These are phyloP conservation scores for Orbilia oligospora DNA, from an alignment of 2,329 filamentous ascomycete species.

Conservation along the genomic window DNA sequence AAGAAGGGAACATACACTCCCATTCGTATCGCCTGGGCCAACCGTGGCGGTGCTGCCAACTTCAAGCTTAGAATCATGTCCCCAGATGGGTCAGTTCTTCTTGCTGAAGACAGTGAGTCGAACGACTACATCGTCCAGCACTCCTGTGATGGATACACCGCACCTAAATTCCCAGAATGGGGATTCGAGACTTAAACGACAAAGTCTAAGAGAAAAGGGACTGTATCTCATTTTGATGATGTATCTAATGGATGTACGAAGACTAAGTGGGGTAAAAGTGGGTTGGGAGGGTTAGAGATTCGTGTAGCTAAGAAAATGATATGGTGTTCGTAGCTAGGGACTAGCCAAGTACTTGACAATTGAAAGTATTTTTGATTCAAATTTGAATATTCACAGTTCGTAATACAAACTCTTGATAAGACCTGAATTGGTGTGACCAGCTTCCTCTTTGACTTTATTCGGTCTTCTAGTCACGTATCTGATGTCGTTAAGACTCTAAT, in stretches of 20 bases:
- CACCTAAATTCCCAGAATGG: slow-evolving; percentile 32
- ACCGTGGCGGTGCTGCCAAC: slow-evolving; percentile 31
- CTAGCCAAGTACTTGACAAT: slow-evolving; percentile 3
- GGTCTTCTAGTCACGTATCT: no score
- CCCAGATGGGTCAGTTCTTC: slow-evolving; percentile 29
- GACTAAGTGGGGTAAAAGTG: not conserved
- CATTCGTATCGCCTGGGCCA: slow-evolving; percentile 43
- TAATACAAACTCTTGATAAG: not conserved
- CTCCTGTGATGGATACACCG: slow-evolving; percentile 30
- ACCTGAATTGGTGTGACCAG: no score
- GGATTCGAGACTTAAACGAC: slow-evolving; percentile 31
- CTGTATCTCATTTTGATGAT: not conserved
- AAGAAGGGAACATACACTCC: slow-evolving; percentile 46
- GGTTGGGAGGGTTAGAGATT: not conserved
- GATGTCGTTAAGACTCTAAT: no score
- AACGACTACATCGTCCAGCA: slow-evolving; percentile 42
- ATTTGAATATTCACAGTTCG: not conserved
- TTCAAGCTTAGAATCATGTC: slow-evolving; percentile 43
- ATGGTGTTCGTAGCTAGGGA: not conserved
- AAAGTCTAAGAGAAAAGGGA: not conserved
- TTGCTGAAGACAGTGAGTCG: slow-evolving; percentile 30
- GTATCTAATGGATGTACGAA: slow-evolving; percentile 1
- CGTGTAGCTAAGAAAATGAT: slow-evolving; percentile 18
- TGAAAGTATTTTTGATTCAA: not conserved
- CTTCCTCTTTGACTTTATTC: no score